Base-by-base conservation (phyloP, 202 grass and related monocot species). In the Thinopyrum obtusiflorum region DNA sequence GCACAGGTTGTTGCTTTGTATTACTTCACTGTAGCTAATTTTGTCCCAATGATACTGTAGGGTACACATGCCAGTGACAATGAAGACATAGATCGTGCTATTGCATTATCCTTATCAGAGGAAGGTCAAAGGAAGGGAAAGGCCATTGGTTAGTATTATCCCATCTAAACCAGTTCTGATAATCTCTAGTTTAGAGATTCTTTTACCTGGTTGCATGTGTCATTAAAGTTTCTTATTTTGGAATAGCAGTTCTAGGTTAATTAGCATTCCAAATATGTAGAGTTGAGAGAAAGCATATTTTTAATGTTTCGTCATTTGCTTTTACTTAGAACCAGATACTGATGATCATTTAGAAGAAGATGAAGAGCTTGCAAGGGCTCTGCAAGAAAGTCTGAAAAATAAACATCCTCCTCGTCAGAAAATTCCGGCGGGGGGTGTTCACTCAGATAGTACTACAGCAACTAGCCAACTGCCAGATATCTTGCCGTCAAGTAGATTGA, bases 381-480 rank as follows among this genome's bases (percentile, higher is more conserved):
- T 98, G 47, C 93, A 98, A 89, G 91, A 95, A 87, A 98, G 95
- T 90, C 66, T 95, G 83, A 89, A 92, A 84, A 40, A 65, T 37
- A 93, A 88, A 61, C 82, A 79, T 84, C 91, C 90, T 87, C 86
- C 11, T 89, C 18, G 26, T 76, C 69, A 32, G 25, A 78, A 81
- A 65, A 65, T 85, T 66, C 80, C 77, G 44, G 62, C 18, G 53
- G 74, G 86, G 32, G 88, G 86, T 79, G 73, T 60, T 83, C 65
- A 36, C 27, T 32, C 80, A 61, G 80, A 76, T 72, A 90, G 75
- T 83, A 47, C 74, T 83, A 65, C 80, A 80, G 68, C 84, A 81
- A 78, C 77, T 90, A 82, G 44, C 67, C 65, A 78, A 64, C 80
- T 66, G n/a, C 68, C 84, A 61, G 35, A 62, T 89, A 73, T 77